phyloP scores from a whole-genome alignment of 257 asterid genomes.

The Ocimum tenuiflorum region DNA sequence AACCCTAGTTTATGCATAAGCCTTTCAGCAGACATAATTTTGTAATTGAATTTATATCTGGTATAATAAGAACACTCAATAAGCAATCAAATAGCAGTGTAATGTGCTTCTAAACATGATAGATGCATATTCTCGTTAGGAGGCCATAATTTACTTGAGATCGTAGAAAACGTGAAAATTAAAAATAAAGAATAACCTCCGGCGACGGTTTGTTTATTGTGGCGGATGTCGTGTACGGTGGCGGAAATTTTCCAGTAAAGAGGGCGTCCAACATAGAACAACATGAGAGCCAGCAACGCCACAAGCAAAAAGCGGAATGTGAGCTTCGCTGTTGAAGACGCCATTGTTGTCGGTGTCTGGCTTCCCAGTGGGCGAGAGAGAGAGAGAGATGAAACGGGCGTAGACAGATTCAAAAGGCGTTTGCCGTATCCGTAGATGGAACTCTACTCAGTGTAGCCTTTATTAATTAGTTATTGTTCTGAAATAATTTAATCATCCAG shows the following conservation, averaged over 20 bases:
- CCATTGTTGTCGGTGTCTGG: conserved; percentile 28
- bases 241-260: conserved; percentile 89
- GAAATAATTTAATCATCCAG: too few relatives aligned
- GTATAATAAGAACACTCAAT: not conserved
- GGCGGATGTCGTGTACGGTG: conserved; percentile 77
- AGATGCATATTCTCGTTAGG: not conserved
- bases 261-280: conserved; percentile 72
- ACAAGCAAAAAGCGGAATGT: conserved; percentile 44
- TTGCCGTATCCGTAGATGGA: too few relatives aligned
- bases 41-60: not conserved
- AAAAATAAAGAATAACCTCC: conserved; percentile 36
- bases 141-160: not conserved
- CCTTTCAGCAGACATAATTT: not conserved
- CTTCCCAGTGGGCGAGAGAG: conserved; percentile 11
- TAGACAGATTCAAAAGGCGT: not conserved
- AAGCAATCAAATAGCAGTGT: conserved; percentile 1
- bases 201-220: conserved; percentile 73
- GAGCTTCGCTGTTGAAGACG: conserved; percentile 36
- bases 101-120: not conserved
- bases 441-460: too few relatives aligned
- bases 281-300: conserved; percentile 26
- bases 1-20: not conserved
- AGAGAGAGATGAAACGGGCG: conserved; percentile 7
- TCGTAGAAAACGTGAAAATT: not conserved
- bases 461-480: too few relatives aligned